Percentiles rank a stretch among this genome's conserved stretches.
phyloP scores from a whole-genome alignment of 495 filamentous ascomycete species.

The Usnea hakonensis region DNA sequence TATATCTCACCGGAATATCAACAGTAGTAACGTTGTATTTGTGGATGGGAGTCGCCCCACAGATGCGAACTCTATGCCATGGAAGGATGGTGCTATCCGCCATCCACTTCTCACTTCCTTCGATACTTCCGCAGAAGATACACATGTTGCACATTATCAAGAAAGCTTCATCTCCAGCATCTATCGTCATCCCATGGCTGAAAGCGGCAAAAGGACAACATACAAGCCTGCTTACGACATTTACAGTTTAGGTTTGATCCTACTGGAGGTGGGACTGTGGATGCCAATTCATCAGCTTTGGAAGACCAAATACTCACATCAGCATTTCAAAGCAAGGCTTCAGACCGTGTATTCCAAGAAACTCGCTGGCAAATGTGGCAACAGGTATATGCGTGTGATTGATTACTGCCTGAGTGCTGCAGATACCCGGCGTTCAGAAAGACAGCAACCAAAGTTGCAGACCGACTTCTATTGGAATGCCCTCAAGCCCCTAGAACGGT shows the following conservation, averaged over 20 bases:
- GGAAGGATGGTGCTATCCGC: slow-evolving; percentile 54
- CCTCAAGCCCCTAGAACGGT: slow-evolving; percentile 34
- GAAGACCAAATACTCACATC: slow-evolving; percentile 57
- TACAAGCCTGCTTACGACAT: slow-evolving; percentile 58
- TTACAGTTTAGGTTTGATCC: slow-evolving; percentile 73
- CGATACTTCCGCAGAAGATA: slow-evolving; percentile 68
- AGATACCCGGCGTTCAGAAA: slow-evolving; percentile 33
- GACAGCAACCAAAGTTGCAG: slow-evolving; percentile 24
- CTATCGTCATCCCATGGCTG: slow-evolving; percentile 63
- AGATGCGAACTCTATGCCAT: slow-evolving; percentile 23
- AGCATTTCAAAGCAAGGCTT: slow-evolving; percentile 55
- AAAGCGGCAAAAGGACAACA: slow-evolving; percentile 21
- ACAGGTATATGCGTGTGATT: slow-evolving; percentile 70
- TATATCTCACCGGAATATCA: slow-evolving; percentile 72
- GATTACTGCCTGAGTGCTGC: slow-evolving; percentile 71
- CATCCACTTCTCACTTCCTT: slow-evolving; percentile 73
- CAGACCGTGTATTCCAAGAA: slow-evolving; percentile 57
- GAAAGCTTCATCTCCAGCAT: slow-evolving; percentile 50
- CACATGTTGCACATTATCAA: slow-evolving; percentile 36
- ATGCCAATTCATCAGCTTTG: slow-evolving; percentile 60
- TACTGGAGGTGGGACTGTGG: slow-evolving; percentile 87
- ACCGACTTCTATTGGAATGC: slow-evolving; percentile 35
- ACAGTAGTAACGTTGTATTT: slow-evolving; percentile 72
- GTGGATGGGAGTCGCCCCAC: slow-evolving; percentile 49
- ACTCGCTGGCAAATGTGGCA: slow-evolving; percentile 64